phyloP scores from a whole-genome alignment of 768 basidiomycete species.

The Clitopilus passeckerianus region DNA sequence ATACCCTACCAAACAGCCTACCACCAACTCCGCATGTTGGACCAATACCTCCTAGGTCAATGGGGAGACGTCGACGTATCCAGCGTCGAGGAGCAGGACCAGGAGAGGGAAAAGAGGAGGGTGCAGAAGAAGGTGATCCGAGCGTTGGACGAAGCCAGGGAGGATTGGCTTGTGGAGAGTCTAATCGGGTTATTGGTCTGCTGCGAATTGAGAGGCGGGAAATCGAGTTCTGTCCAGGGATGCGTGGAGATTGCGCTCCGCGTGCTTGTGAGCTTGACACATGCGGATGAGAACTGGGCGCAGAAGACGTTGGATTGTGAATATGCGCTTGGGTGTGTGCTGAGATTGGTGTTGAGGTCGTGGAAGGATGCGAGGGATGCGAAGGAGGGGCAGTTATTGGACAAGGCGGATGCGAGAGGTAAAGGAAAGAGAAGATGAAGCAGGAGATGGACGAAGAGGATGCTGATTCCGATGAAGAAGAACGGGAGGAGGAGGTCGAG shows the following conservation, averaged over 20 bases:
- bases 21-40: conserved; percentile 55
- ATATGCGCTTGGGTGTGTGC: conserved; percentile 38
- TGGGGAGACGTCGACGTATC: conserved; percentile 29
- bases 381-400: neutral
- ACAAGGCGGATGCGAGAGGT: conserved; percentile 11
- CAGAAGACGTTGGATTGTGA: conserved; percentile 41
- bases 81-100: conserved; percentile 9
- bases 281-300: conserved; percentile 56
- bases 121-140: conserved; percentile 2
- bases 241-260: conserved; percentile 59
- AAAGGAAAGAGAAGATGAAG: conserved; percentile 12
- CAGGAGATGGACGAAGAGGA: conserved; percentile 9
- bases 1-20: conserved; percentile 41
- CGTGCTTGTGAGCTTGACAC: conserved; percentile 68
- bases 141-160: conserved; percentile 28
- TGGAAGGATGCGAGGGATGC: neutral
- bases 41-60: conserved; percentile 55
- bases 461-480: conserved; percentile 2
- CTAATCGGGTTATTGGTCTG: conserved; percentile 49
- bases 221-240: conserved; percentile 9
- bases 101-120: conserved; percentile 9
- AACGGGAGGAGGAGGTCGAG: conserved; percentile 10
- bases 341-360: conserved; percentile 34
- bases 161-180: conserved; percentile 40
- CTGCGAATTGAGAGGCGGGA: conserved; percentile 29